Evolutionary conservation across 352 stramenopile species (phyloP).

Genomic region (Globisporangium iwayamae): DNA sequence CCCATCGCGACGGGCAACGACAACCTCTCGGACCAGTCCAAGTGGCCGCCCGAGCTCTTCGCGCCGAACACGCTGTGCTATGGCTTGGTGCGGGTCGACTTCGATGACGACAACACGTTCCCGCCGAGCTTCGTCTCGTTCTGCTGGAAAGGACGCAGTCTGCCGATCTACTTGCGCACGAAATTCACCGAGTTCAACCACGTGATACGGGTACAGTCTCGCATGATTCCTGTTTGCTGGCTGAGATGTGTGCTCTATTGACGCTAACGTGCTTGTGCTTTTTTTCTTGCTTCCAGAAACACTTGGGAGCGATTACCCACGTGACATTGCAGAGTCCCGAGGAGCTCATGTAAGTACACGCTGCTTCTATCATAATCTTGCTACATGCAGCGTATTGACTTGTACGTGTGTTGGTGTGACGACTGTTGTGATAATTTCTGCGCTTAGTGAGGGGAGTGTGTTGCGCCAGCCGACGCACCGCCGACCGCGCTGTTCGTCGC

Average conservation of each 20-base stretch:
- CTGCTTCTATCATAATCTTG: neutral
- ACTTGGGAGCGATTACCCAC: constrained; percentile 71
- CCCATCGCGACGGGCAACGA: constrained; percentile 62
- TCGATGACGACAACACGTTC: constrained; percentile 55
- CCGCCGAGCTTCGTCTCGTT: constrained; percentile 79
- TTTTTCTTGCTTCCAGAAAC: constrained; percentile 43
- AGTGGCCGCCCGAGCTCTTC: constrained; percentile 80
- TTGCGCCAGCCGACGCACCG: constrained; percentile 60
- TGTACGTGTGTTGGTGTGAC: neutral
- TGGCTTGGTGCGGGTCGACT: constrained; percentile 69
- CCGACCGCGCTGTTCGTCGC: constrained; percentile 61
- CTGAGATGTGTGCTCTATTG: neutral
- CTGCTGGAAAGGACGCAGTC: constrained; percentile 85
- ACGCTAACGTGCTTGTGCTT: constrained; percentile 12
- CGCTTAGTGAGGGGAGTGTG: constrained; percentile 50
- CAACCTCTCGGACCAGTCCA: constrained; percentile 60
- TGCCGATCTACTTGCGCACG: constrained; percentile 81
- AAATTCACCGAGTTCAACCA: constrained; percentile 90
- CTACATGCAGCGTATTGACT: neutral
- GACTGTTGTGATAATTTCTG: constrained; percentile 4
- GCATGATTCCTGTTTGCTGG: neutral
- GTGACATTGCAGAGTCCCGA: constrained; percentile 71
- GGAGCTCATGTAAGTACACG: constrained; percentile 59
- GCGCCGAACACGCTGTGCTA: constrained; percentile 79
- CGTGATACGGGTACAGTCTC: constrained; percentile 65